phyloP scores from a whole-genome alignment of 306 rosid species.

The Begonia loranthoides region DNA sequence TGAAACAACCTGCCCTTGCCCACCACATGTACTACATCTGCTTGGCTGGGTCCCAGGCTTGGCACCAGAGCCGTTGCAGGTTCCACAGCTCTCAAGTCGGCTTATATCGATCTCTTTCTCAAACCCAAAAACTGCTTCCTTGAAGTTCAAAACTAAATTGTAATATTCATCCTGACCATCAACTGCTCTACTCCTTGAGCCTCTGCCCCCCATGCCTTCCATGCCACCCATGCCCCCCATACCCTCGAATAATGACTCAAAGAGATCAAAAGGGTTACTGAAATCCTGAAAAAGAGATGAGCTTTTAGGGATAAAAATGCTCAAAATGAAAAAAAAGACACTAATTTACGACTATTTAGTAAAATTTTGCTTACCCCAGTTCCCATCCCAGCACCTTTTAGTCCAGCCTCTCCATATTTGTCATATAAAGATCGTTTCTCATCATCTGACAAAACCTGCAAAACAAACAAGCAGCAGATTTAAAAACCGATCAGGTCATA shows the following conservation, averaged over 20 bases:
- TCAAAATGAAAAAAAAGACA: neutral
- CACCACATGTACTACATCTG: constrained; percentile 80
- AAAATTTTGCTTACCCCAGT: constrained; percentile 52
- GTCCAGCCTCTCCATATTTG: constrained; percentile 93
- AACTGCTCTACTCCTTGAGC: constrained; percentile 44
- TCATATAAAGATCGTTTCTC: constrained; percentile 83
- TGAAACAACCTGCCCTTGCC: constrained; percentile 89
- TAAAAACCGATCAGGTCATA: neutral
- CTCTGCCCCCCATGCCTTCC: constrained; percentile 39
- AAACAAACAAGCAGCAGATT: constrained; percentile 10
- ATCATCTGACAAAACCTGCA: constrained; percentile 90
- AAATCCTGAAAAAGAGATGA: constrained; percentile 31
- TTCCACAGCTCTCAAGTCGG: constrained; percentile 76
- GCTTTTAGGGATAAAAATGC: neutral
- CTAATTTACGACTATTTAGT: constrained; percentile 3
- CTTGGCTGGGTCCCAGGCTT: constrained; percentile 88
- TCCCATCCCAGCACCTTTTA: constrained; percentile 83
- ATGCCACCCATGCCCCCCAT: constrained; percentile 41
- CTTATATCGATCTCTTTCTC: constrained; percentile 90
- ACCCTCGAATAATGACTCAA: constrained; percentile 46
- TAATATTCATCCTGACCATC: constrained; percentile 62
- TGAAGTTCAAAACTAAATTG: constrained; percentile 71
- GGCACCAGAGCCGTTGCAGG: constrained; percentile 91
- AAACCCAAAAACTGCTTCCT: constrained; percentile 92
- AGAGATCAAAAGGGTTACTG: constrained; percentile 53